These are phyloP conservation scores for Chondrus crispus DNA, from an alignment of 23 red algal species.

Conservation along the genomic window DNA sequence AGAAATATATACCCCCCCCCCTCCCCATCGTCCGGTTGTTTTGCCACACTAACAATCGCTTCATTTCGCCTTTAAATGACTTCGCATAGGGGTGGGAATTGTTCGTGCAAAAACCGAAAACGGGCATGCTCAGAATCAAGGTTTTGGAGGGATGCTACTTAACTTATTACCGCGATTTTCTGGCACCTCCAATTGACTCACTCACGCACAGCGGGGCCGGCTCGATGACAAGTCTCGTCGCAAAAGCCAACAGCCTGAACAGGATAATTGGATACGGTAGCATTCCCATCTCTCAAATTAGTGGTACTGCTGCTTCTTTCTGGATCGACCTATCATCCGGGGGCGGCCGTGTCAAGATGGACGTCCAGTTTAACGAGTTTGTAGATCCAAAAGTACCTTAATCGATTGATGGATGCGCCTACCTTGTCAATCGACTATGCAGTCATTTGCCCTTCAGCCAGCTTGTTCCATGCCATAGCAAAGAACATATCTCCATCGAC, in stretches of 20 bases:
- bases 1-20: too few species aligned
- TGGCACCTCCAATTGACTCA: not conserved
- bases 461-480: too few species aligned
- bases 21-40: too few species aligned
- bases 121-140: slow-evolving; percentile 29
- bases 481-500: too few species aligned
- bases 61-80: too few species aligned
- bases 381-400: slow-evolving; percentile 20
- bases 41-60: too few species aligned
- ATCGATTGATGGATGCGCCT: not conserved
- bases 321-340: slow-evolving; percentile 46
- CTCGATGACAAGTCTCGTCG: not conserved
- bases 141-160: slow-evolving; percentile 43
- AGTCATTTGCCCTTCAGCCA: too few species aligned
- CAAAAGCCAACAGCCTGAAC: not conserved
- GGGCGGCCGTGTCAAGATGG: slow-evolving; percentile 43
- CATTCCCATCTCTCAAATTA: not conserved
- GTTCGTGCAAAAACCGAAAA: slow-evolving; percentile 40
- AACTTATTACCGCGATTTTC: not conserved
- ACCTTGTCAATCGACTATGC: too few species aligned
- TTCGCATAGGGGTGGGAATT: slow-evolving; percentile 42
- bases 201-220: not conserved
- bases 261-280: slow-evolving; percentile 23
- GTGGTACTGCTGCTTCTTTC: not conserved
- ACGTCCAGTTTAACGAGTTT: slow-evolving; percentile 45